Conservation (phyloP, 2,329 filamentous ascomycete genomes). For the Diaporthe ilicicola region DNA sequence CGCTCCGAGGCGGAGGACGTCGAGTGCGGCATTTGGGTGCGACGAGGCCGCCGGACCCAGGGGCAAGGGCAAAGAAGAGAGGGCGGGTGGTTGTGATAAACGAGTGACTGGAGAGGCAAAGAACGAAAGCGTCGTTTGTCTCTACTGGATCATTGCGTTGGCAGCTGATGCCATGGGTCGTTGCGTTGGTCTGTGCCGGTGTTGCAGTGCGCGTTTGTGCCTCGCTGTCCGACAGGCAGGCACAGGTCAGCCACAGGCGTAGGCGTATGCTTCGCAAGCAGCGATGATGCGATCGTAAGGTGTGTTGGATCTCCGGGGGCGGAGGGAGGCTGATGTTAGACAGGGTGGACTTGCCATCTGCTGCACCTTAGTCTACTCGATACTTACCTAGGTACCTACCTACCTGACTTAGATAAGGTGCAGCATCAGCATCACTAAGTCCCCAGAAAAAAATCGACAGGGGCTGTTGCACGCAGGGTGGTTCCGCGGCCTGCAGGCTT, state of each 20-base stretch:
- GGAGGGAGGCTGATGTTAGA: background rate
- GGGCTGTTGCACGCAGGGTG: constrained; percentile 13
- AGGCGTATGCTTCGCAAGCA: constrained; percentile 15
- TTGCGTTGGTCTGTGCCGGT: background rate
- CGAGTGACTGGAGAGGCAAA: constrained; percentile 32
- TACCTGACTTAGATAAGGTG: constrained; percentile 18
- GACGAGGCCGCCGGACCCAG: constrained; percentile 26
- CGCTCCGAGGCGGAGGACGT: constrained; percentile 42
- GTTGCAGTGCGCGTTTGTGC: background rate
- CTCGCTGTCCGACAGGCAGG: background rate
- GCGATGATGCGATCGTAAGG: constrained; percentile 31
- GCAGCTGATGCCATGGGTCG: background rate
- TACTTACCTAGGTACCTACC: no score
- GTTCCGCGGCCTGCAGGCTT: constrained; percentile 21
- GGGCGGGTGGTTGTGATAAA: constrained; percentile 29
- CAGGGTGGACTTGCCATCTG: constrained; percentile 10
- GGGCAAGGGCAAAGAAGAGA: background rate
- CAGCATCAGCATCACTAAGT: constrained; percentile 1
- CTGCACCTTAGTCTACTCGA: background rate
- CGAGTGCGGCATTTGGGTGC: constrained; percentile 51
- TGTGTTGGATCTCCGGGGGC: background rate
- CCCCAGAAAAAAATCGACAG: background rate
- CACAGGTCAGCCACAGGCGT: constrained; percentile 15
- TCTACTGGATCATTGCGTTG: constrained; percentile 34
- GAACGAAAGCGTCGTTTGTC: constrained; percentile 9